phyloP scores from a whole-genome alignment of 2,329 filamentous ascomycete species.

The Xylaria arbuscula region DNA sequence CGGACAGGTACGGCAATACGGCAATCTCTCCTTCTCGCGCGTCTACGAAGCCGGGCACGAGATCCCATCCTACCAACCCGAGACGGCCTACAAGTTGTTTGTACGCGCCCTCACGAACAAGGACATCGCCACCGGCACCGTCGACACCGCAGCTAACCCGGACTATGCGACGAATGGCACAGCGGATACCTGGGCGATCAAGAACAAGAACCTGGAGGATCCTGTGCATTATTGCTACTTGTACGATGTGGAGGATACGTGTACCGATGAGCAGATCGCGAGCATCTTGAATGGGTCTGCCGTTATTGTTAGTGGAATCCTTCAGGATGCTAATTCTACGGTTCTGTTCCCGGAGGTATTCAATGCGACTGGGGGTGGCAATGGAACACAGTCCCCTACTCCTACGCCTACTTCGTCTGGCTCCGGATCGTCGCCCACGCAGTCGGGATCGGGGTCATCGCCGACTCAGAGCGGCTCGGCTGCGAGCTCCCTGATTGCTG shows the following conservation, averaged over 20 bases:
- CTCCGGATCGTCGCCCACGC: constrained; percentile 27
- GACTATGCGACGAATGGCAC: constrained; percentile 48
- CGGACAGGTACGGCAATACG: constrained; percentile 76
- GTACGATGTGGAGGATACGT: constrained; percentile 63
- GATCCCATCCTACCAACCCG: constrained; percentile 64
- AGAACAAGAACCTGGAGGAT: constrained; percentile 59
- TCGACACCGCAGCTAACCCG: constrained; percentile 61
- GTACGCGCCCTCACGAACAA: constrained; percentile 62
- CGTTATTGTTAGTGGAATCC: constrained; percentile 49
- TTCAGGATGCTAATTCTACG: constrained; percentile 48
- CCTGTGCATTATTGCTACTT: constrained; percentile 69
- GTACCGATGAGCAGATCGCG: constrained; percentile 59
- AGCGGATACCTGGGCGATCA: constrained; percentile 57
- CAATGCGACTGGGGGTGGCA: constrained; percentile 14
- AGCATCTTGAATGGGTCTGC: constrained; percentile 53
- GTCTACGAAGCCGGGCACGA: constrained; percentile 69
- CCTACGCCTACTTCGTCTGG: constrained; percentile 19
- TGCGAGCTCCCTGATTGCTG: constrained; percentile 19
- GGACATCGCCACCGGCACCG: constrained; percentile 63
- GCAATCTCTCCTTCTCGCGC: constrained; percentile 71
- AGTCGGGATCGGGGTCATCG: constrained; percentile 18
- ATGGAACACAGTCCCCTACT: neutral
- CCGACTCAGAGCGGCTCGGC: constrained; percentile 25
- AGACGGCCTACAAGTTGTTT: constrained; percentile 62
- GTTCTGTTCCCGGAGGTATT: constrained; percentile 46